phyloP scores from a whole-genome alignment of 2,329 filamentous ascomycete species.

The Diaporthe sp. region DNA sequence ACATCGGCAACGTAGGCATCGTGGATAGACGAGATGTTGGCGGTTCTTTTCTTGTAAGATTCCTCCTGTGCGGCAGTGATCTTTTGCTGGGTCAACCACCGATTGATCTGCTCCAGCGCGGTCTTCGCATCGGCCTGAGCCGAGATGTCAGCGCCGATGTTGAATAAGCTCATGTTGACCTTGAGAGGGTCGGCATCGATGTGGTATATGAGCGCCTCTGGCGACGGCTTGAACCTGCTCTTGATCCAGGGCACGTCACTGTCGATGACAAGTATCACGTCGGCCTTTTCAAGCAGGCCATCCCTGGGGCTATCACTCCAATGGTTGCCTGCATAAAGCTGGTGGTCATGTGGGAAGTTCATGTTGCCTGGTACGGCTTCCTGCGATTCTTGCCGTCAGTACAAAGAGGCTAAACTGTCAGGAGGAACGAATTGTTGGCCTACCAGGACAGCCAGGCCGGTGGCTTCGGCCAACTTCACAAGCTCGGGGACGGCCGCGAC shows the following conservation, averaged over 20 bases:
- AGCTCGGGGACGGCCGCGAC: not conserved
- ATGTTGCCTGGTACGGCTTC: slow-evolving; percentile 62
- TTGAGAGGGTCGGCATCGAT: slow-evolving; percentile 77
- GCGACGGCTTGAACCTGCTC: slow-evolving; percentile 71
- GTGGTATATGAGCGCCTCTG: slow-evolving; percentile 71
- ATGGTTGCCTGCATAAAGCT: slow-evolving; percentile 38
- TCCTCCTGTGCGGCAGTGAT: not conserved
- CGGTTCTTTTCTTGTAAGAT: not conserved
- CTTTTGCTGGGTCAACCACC: not conserved
- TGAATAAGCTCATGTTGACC: slow-evolving; percentile 42
- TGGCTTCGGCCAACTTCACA: not conserved
- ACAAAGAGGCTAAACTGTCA: not conserved
- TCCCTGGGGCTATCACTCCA: slow-evolving; percentile 44
- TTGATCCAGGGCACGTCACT: slow-evolving; percentile 79
- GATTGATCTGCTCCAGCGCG: not conserved
- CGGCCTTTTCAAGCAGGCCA: slow-evolving; percentile 67
- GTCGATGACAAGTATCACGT: slow-evolving; percentile 76
- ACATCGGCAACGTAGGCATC: not conserved
- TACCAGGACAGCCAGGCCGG: not conserved
- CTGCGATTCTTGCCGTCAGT: not conserved
- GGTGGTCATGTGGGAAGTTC: slow-evolving; percentile 49
- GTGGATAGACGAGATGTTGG: not conserved
- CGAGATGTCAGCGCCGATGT: slow-evolving; percentile 2
- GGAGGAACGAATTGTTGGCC: not conserved
- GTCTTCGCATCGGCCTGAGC: not conserved